Evolutionary conservation across 1,284 basidiomycete genomes (phyloP).

Genomic region (Earliella scabrosa): DNA sequence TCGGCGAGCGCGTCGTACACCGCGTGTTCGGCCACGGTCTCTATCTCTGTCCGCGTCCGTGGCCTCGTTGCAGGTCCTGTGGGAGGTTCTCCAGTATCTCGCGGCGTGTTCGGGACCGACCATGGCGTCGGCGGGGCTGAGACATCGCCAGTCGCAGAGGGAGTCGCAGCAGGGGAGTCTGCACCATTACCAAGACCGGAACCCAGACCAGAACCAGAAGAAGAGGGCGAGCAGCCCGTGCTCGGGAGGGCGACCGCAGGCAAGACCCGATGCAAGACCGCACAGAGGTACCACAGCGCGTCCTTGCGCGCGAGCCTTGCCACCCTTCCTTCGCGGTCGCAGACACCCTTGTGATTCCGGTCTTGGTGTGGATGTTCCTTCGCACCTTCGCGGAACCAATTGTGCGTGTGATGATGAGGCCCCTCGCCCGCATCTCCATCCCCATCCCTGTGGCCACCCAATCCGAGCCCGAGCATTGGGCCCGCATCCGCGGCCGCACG

Average conservation of each 20-base stretch:
- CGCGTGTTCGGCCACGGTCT: slow-evolving; percentile 10
- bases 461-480: too few relatives aligned
- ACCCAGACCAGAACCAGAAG: neutral
- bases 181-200: neutral
- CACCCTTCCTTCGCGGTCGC: slow-evolving; percentile 24
- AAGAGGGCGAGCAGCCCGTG: too few relatives aligned
- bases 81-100: too few relatives aligned
- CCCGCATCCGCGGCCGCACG: slow-evolving; percentile 1
- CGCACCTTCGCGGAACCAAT: too few relatives aligned
- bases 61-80: neutral
- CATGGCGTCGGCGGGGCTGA: neutral
- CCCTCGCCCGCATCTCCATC: too few relatives aligned
- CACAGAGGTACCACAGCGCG: slow-evolving; percentile 58
- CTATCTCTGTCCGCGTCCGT: neutral
- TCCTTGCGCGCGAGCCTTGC: slow-evolving; percentile 52
- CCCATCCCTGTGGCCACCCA: too few relatives aligned
- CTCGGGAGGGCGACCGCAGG: slow-evolving; percentile 3
- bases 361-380: too few relatives aligned
- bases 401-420: too few relatives aligned
- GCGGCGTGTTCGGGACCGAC: neutral
- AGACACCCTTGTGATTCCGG: too few relatives aligned
- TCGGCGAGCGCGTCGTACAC: slow-evolving; percentile 21
- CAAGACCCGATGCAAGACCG: slow-evolving; percentile 43
- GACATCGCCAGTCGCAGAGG: neutral
- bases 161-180: too few relatives aligned